Evolutionary conservation across 1,139 yeast genomes (phyloP), one percentile per base, ranked within the genome.

Genomic region (Debaryomyces udenii): DNA sequence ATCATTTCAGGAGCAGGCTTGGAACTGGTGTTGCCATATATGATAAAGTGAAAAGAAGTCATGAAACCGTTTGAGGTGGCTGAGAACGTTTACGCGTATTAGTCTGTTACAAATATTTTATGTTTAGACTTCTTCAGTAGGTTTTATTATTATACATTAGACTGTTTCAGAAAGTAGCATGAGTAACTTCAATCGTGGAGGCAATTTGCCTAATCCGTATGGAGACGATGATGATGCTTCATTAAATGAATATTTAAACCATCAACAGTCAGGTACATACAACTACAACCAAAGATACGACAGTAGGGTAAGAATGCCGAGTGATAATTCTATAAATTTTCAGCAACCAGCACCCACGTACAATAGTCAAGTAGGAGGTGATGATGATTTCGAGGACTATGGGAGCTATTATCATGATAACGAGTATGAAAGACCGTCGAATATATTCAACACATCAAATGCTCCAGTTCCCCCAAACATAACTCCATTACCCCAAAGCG

Each of bases 301-400:
- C 42, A 23, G 50, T 55, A 13, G 42, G 56, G 7, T 14, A 28
- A 34, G 37, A 34, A 50, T 47, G 33, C 45, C 44, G 23, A 52
- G 59, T 15, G 43, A 57, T 6, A 37, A 45, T 15, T 62, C 70
- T 7, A 54, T 67, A 32, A 61, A 63, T 46, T 68, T 68, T 46
- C 62, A 60, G 43, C 69, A 63, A 18, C 71, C 73, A 2, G 59
- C 59, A n/a, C 66, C 64, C 10, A 62, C 62, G 9, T 57, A 56
- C 43, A 35, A 42, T 31, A 42, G 42, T 28, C 46, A 41, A 24
- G 46, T 46, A 13, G 41, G 38, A 6, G 22, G n/a, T n/a, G 41
- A 53, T 39, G 41, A 53, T n/a, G 52, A 62, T 13, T 66, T 64
- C 31, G 63, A 61, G 29, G 59, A 59, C 11, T 56, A 56, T 39